These are phyloP conservation scores for Cardiosporidium cionae DNA, from an alignment of 169 alveolate species.

Conservation along the genomic window DNA sequence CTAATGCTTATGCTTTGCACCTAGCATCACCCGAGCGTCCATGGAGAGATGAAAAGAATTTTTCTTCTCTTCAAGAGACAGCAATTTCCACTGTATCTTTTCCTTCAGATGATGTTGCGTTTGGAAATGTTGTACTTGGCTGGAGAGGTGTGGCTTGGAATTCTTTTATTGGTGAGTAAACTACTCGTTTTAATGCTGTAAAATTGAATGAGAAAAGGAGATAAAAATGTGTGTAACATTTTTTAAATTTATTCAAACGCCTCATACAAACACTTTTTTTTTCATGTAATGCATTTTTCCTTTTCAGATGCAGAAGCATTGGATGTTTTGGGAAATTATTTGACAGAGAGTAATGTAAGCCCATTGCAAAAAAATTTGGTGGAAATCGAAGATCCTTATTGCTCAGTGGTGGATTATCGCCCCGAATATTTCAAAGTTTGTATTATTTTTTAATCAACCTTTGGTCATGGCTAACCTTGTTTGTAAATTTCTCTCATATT, in stretches of 20 bases:
- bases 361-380: constrained; percentile 4
- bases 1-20: not conserved
- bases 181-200: too few species aligned
- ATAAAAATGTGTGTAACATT: too few species aligned
- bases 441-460: too few species aligned
- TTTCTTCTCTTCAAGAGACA: not conserved
- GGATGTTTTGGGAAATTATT: constrained; percentile 6
- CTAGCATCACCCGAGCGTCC: not conserved
- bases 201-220: too few species aligned
- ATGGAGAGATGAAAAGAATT: not conserved
- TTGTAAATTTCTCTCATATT: too few species aligned
- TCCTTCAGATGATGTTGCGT: not conserved
- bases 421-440: not conserved
- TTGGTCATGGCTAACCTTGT: too few species aligned
- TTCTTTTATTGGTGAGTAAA: not conserved
- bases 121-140: not conserved
- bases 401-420: constrained; percentile 5
- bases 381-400: not conserved
- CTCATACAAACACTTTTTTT: too few species aligned
- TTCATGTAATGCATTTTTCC: too few species aligned
- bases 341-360: not conserved
- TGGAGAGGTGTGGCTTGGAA: not conserved
- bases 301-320: not conserved
- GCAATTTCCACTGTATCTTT: not conserved
- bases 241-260: too few species aligned